A percentile compares a stretch with the other conserved stretches of the same genome.
Evolutionary conservation across 352 stramenopile genomes (phyloP).

Genomic region (Blastocystis hominis): DNA sequence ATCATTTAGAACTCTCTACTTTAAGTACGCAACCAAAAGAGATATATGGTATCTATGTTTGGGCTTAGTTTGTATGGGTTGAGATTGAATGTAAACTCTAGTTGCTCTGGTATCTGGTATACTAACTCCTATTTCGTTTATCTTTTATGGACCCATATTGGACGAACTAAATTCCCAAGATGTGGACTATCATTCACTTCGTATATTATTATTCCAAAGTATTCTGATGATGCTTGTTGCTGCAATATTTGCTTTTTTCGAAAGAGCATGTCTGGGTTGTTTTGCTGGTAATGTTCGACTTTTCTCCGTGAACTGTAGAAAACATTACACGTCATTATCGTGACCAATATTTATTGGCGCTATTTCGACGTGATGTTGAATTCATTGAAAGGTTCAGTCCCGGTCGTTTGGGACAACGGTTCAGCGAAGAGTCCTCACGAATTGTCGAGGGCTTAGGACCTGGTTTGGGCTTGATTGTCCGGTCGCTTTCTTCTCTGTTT

Average conservation of each 20-base stretch:
- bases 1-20: not conserved
- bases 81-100: not conserved
- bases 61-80: not conserved
- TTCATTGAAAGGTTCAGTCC: conserved; percentile 39
- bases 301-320: not conserved
- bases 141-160: not conserved
- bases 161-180: not conserved
- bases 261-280: not conserved
- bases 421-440: not conserved
- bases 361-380: conserved; percentile 29
- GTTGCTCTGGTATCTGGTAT: not conserved
- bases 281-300: not conserved
- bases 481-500: not conserved
- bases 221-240: not conserved
- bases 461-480: conserved; percentile 13
- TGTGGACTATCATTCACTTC: not conserved
- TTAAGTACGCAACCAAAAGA: not conserved
- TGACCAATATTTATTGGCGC: not conserved
- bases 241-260: not conserved
- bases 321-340: not conserved
- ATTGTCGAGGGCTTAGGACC: conserved; percentile 26
- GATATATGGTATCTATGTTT: not conserved
- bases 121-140: not conserved
- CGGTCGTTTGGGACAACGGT: conserved; percentile 14
- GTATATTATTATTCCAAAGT: not conserved